A percentile compares a stretch with the other conserved stretches of the same genome.
phyloP scores from a whole-genome alignment of 306 rosid species.

The Castanea mollissima region DNA sequence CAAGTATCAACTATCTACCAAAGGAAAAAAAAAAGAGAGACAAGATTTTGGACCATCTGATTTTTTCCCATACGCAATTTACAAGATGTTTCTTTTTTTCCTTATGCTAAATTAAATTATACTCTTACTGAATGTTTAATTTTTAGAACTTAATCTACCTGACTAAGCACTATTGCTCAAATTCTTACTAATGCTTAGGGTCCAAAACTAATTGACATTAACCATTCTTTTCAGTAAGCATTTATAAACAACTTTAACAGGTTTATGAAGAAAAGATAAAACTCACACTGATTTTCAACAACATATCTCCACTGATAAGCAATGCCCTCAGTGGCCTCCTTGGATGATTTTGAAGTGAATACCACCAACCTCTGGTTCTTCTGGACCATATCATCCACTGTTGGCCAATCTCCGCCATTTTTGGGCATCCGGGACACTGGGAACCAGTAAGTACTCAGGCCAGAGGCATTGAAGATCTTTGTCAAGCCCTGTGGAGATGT shows the following conservation, averaged over 20 bases:
- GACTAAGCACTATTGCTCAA: no score
- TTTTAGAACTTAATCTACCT: no score
- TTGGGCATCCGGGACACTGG: slow-evolving; percentile 72
- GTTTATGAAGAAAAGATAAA: neutral
- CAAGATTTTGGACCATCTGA: no score
- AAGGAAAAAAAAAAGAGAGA: no score
- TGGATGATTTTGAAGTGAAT: slow-evolving; percentile 68
- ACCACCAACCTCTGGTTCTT: slow-evolving; percentile 76
- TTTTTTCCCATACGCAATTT: no score
- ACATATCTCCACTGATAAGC: slow-evolving; percentile 77
- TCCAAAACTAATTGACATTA: neutral
- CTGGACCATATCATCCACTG: slow-evolving; percentile 72
- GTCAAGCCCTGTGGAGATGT: slow-evolving; percentile 61
- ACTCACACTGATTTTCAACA: slow-evolving; percentile 92
- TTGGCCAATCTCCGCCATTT: slow-evolving; percentile 82
- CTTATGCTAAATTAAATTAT: no score
- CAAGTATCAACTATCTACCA: no score
- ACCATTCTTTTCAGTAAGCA: neutral
- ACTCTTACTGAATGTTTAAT: no score
- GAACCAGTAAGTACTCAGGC: slow-evolving; percentile 51
- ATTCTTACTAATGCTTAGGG: no score
- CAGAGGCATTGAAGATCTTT: slow-evolving; percentile 69
- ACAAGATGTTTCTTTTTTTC: no score
- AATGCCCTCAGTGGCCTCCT: slow-evolving; percentile 84
- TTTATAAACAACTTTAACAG: neutral